These are phyloP conservation scores for Exidia glandulosa DNA, from an alignment of 768 basidiomycete genomes.

Conservation along the genomic window DNA sequence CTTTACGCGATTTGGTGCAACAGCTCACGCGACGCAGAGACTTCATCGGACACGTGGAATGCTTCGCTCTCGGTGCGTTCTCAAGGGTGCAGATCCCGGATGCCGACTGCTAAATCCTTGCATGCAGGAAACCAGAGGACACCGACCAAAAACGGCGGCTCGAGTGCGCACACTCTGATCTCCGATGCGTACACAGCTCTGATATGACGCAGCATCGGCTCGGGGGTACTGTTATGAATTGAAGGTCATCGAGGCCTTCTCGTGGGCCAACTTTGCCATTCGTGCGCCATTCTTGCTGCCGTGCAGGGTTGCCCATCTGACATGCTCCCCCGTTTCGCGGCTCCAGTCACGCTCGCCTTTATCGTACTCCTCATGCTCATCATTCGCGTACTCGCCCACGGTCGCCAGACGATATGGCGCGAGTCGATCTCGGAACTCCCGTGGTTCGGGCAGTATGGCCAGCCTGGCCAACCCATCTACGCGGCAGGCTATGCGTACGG, in stretches of 20 bases:
- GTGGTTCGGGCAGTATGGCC: constrained; percentile 66
- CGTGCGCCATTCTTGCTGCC: constrained; percentile 23
- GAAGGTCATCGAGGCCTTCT: constrained; percentile 69
- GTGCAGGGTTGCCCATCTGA: constrained; percentile 1
- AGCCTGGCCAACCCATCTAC: constrained; percentile 13
- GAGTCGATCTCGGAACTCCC: constrained; percentile 55
- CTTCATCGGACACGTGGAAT: constrained; percentile 54
- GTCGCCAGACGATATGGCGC: constrained; percentile 42
- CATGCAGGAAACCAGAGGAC: constrained; percentile 20
- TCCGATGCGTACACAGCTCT: not conserved
- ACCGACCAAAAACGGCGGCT: constrained; percentile 38
- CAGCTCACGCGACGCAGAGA: constrained; percentile 33
- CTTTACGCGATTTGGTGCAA: not conserved
- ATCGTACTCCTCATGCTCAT: constrained; percentile 47
- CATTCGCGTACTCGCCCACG: constrained; percentile 41
- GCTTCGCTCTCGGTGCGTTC: constrained; percentile 32
- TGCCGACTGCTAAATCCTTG: not conserved
- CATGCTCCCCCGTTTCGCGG: not conserved
- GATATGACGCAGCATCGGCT: constrained; percentile 34
- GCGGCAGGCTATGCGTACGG: not conserved
- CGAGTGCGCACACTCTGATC: constrained; percentile 30
- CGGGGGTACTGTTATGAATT: constrained; percentile 63
- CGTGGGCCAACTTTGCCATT: constrained; percentile 58
- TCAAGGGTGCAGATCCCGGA: not conserved
- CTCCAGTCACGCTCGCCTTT: constrained; percentile 36